Percentiles rank a stretch among this genome's conserved stretches.
Conservation (phyloP, 805 yeast species). For the Millerozyma acaciae region DNA sequence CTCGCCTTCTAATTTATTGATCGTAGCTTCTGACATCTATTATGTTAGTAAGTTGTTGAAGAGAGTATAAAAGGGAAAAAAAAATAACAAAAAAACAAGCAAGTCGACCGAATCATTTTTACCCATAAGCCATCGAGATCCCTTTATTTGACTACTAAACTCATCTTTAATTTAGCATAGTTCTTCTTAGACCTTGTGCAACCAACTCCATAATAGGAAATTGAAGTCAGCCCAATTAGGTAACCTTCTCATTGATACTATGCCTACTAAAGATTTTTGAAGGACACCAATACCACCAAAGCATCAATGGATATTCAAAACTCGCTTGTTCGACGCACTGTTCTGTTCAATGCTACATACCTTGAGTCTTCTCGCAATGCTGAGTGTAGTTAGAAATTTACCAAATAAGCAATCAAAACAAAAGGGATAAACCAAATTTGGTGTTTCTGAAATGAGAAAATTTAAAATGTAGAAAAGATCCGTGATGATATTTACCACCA, state of each 20-base stretch:
- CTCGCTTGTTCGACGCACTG: neutral
- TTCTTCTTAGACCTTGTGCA: slow-evolving; percentile 17
- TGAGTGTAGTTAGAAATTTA: slow-evolving; percentile 2
- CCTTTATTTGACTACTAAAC: neutral
- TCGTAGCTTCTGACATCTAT: slow-evolving; percentile 39
- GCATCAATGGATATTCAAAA: neutral
- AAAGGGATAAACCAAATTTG: slow-evolving; percentile 11
- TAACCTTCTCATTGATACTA: slow-evolving; percentile 11
- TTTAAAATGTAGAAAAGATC: neutral
- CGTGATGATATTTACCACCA: slow-evolving; percentile 5
- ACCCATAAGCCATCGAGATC: too few relatives aligned
- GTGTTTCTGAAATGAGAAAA: slow-evolving; percentile 9
- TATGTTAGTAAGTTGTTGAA: too few relatives aligned
- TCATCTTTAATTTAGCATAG: neutral
- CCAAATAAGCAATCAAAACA: slow-evolving; percentile 11
- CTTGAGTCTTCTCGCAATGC: too few relatives aligned
- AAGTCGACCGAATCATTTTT: too few relatives aligned
- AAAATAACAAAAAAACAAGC: too few relatives aligned
- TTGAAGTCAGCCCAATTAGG: slow-evolving; percentile 21
- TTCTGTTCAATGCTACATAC: neutral
- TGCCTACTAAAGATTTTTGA: neutral
- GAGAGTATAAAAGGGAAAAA: too few relatives aligned
- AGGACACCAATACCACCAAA: too few relatives aligned
- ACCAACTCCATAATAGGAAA: slow-evolving; percentile 25
- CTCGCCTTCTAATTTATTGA: slow-evolving; percentile 33